Percentiles rank a stretch among this genome's conserved stretches.
Evolutionary conservation across 1,284 basidiomycete species (phyloP).

Genomic region (Hypsizygus ulmarius): DNA sequence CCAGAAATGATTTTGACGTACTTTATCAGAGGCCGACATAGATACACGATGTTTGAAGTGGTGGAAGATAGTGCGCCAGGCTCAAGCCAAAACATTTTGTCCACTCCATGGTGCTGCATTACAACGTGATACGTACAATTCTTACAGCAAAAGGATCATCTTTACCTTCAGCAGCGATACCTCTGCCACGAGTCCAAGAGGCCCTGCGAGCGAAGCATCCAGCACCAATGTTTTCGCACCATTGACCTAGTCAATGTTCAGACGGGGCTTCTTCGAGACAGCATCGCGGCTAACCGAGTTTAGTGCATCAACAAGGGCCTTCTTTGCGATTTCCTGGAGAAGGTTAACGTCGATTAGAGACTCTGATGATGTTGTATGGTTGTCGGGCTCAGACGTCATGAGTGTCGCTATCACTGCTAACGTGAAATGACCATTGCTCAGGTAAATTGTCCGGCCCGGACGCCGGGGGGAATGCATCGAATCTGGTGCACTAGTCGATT

Average conservation of each 20-base stretch:
- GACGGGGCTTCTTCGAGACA: neutral
- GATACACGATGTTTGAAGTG: constrained; percentile 90
- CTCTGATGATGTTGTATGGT: constrained; percentile 32
- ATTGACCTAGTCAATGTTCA: constrained; percentile 60
- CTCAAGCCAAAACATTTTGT: constrained; percentile 99
- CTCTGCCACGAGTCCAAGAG: constrained; percentile 90
- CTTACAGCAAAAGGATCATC: constrained; percentile 13
- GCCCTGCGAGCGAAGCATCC: constrained; percentile 85
- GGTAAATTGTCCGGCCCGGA: constrained; percentile 4
- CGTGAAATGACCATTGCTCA: neutral
- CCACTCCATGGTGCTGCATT: constrained; percentile 90
- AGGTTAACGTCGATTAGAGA: constrained; percentile 62
- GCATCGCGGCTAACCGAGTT: constrained; percentile 66
- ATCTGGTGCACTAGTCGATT: no score
- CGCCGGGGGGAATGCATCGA: neutral
- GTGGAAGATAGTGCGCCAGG: constrained; percentile 77
- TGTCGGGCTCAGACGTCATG: constrained; percentile 29
- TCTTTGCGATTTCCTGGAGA: constrained; percentile 75
- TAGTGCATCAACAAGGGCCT: constrained; percentile 74
- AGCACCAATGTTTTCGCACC: constrained; percentile 96
- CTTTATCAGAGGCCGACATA: constrained; percentile 86
- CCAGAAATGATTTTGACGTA: constrained; percentile 91
- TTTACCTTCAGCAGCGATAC: constrained; percentile 86
- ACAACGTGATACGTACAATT: neutral
- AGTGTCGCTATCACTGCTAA: constrained; percentile 2